Evolutionary conservation across 2,329 filamentous ascomycete genomes (phyloP).

Genomic region (Alternaria brassicicola): DNA sequence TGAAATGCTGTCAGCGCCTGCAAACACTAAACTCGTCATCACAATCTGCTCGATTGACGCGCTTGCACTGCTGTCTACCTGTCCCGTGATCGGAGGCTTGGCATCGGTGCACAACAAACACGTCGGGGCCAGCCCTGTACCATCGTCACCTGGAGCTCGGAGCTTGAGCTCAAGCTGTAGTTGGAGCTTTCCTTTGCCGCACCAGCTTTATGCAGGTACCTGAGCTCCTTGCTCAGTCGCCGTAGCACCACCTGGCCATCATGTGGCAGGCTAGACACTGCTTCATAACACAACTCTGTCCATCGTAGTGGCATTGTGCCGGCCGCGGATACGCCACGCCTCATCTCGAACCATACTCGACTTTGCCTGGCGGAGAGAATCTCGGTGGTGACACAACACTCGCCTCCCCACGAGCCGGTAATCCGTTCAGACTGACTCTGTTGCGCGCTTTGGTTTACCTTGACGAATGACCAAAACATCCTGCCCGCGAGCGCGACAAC

Average conservation of each 20-base stretch:
- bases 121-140: slow-evolving; percentile 11
- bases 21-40: neutral
- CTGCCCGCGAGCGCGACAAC: slow-evolving; percentile 10
- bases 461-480: slow-evolving; percentile 36
- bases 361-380: slow-evolving; percentile 33
- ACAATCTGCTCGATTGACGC: neutral
- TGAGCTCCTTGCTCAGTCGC: slow-evolving; percentile 20
- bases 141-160: slow-evolving; percentile 10
- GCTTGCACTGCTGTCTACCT: neutral
- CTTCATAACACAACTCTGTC: slow-evolving; percentile 12
- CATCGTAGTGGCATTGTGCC: slow-evolving; percentile 35
- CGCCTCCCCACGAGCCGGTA: slow-evolving; percentile 29
- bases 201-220: slow-evolving; percentile 38
- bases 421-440: slow-evolving; percentile 21
- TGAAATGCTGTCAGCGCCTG: neutral
- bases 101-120: neutral
- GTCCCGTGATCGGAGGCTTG: slow-evolving; percentile 14
- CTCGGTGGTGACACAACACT: slow-evolving; percentile 35
- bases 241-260: slow-evolving; percentile 31
- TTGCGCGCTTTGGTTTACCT: slow-evolving; percentile 28
- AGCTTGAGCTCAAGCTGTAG: slow-evolving; percentile 17
- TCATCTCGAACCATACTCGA: slow-evolving; percentile 28
- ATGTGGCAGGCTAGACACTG: slow-evolving; percentile 20
- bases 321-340: slow-evolving; percentile 43
- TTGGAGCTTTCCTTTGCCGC: slow-evolving; percentile 5